phyloP scores from a whole-genome alignment of 192 early-diverging fungal genomes.

The Pilaira anomala region DNA sequence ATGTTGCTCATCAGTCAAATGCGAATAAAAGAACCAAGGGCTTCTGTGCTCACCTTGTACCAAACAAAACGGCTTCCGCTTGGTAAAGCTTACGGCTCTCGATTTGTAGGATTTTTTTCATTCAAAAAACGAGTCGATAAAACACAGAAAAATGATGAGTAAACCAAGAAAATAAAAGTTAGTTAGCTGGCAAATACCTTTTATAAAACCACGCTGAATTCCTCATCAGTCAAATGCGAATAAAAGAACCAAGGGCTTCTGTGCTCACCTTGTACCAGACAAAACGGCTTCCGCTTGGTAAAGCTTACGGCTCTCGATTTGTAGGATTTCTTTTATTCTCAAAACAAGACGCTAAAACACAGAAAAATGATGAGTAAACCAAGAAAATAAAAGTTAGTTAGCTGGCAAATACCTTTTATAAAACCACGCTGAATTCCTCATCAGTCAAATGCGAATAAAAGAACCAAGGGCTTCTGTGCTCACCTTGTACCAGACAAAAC shows the following conservation, averaged over 20 bases:
- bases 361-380: too few relatives aligned
- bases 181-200: conserved; percentile 5
- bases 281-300: conserved; percentile 1
- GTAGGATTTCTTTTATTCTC: neutral
- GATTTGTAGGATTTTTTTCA: too few relatives aligned
- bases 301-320: conserved; percentile 6
- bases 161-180: neutral
- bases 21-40: too few relatives aligned
- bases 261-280: conserved; percentile 1
- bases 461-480: conserved; percentile 5
- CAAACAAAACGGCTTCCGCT: too few relatives aligned
- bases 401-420: conserved; percentile 1
- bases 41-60: too few relatives aligned
- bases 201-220: neutral
- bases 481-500: conserved; percentile 1
- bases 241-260: conserved; percentile 4
- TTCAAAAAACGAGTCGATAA: neutral
- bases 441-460: neutral
- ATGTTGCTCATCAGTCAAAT: neutral
- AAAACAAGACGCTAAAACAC: neutral
- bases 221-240: neutral
- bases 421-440: neutral
- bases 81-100: too few relatives aligned
- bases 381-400: neutral
- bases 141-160: too few relatives aligned